phyloP scores from a whole-genome alignment of 208 protist species.

The Trichomonas gallinae region DNA sequence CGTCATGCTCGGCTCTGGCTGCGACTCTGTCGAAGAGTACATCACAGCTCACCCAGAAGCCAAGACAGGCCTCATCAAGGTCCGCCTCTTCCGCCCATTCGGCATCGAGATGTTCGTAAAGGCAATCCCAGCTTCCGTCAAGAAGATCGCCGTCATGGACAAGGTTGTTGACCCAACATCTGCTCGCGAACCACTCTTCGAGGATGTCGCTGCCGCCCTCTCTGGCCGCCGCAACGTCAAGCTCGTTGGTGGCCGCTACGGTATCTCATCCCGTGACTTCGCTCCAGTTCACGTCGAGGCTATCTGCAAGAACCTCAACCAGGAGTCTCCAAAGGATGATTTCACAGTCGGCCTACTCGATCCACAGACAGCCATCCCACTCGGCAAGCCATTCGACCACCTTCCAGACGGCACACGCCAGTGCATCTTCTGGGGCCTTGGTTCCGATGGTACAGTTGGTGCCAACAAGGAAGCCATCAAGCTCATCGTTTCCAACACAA shows the following conservation, averaged over 20 bases:
- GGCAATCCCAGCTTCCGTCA: constrained; percentile 41
- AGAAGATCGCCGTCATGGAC: constrained; percentile 50
- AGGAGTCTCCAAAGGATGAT: constrained; percentile 39
- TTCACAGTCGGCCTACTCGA: constrained; percentile 55
- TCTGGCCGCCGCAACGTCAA: neutral
- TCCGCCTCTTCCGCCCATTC: constrained; percentile 53
- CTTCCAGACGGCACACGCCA: neutral
- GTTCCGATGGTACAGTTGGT: constrained; percentile 56
- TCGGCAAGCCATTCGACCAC: no score
- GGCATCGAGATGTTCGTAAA: neutral
- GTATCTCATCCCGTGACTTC: constrained; percentile 59
- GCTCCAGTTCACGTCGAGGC: constrained; percentile 35
- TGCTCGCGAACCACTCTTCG: neutral
- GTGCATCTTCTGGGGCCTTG: constrained; percentile 16
- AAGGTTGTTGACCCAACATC: neutral
- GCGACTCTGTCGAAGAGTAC: neutral
- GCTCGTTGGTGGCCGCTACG: no score
- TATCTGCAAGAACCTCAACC: constrained; percentile 52
- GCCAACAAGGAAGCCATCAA: constrained; percentile 57
- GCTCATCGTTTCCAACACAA: no score
- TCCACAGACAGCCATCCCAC: constrained; percentile 50
- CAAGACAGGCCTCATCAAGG: constrained; percentile 54
- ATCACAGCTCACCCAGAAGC: constrained; percentile 27
- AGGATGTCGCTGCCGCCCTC: neutral
- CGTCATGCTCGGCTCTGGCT: constrained; percentile 46